Evolutionary conservation across 768 basidiomycete species (phyloP).

Genomic region (Russula olivacea): DNA sequence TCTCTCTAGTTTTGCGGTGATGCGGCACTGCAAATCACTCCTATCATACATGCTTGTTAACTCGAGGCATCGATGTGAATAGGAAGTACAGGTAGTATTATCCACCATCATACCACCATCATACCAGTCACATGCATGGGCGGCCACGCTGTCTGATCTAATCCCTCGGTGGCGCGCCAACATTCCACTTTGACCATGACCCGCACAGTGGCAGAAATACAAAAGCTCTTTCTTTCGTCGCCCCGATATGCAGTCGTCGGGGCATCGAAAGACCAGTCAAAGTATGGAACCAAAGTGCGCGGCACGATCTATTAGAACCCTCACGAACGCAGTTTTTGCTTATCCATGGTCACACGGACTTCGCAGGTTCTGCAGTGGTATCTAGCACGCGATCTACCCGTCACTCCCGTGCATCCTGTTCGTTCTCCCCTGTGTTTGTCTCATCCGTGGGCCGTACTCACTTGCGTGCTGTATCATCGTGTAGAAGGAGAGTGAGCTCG

Average conservation of each 20-base stretch:
- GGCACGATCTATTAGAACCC: neutral
- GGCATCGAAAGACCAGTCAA: conserved; percentile 71
- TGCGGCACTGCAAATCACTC: neutral
- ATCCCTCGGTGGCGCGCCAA: neutral
- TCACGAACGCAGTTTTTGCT: neutral
- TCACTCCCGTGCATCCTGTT: conserved; percentile 74
- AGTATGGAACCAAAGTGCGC: conserved; percentile 69
- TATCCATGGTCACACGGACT: neutral
- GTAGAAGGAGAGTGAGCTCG: conserved; percentile 66
- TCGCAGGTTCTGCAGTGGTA: conserved; percentile 78
- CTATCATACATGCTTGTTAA: neutral
- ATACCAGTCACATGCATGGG: neutral
- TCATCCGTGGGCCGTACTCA: neutral
- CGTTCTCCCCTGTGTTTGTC: conserved; percentile 23
- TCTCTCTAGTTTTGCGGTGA: neutral
- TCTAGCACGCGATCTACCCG: conserved; percentile 46
- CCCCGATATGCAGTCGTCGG: conserved; percentile 73
- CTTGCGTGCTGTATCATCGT: neutral
- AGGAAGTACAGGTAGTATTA: too few species aligned
- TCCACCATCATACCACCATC: too few species aligned
- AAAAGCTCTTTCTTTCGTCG: conserved; percentile 52
- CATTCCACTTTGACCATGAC: neutral
- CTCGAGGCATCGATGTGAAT: neutral
- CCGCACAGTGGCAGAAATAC: conserved; percentile 38
- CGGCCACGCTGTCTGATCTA: neutral